Base-by-base conservation (phyloP, 2,329 filamentous ascomycete species). In the Aspergillus calidoustus region DNA sequence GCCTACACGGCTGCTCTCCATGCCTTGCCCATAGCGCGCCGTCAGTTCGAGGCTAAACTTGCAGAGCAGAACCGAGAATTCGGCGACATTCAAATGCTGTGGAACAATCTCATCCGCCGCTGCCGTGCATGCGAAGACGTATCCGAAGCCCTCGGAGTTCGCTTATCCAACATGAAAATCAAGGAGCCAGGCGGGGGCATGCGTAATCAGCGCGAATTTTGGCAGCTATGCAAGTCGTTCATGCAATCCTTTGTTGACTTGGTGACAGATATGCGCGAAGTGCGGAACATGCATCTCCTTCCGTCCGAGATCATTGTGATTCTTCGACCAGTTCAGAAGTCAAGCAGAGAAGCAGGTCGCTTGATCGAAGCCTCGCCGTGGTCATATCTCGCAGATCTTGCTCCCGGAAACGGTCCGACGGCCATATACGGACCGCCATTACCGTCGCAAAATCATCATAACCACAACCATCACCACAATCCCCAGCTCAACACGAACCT, bases 321-420 rank as follows among this genome's bases (percentile, higher is more conserved):
- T 57, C 85, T 97, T 68, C 87, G 90, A 62, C 92, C 92, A 2
- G 87, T 97, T 50, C 93, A 97, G 72, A 89, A 88, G 68, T 88
- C 87, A 61, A 89, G 95, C 72, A 93, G 93, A 73, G 91, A 96
- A 72, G 91, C 91, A 13, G 90, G 85, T 62, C 86, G 87, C 58
- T 81, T 90, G 52, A 95, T 96, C 66, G 85, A 87, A 69, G 81
- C 82, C 53, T 89, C 87, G 13, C 86, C 87, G 8, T 88, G 87
- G 85, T 83, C 85, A 34, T 84, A 84, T 68, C 80, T 88, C 48
- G 82, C 78, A 41, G 77, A 80, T 59, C 76, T 76, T 68, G 74
- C 72, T 23, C 69, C 72, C 15, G 69, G 69, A 13, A 74, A 77
- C 50, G 69, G 67, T 1, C 69, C 74, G 8, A 66, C 69, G 44